Evolutionary conservation across 208 protist genomes (phyloP), one percentile per base, ranked within the genome.

Genomic region (Naegleria gruberi): DNA sequence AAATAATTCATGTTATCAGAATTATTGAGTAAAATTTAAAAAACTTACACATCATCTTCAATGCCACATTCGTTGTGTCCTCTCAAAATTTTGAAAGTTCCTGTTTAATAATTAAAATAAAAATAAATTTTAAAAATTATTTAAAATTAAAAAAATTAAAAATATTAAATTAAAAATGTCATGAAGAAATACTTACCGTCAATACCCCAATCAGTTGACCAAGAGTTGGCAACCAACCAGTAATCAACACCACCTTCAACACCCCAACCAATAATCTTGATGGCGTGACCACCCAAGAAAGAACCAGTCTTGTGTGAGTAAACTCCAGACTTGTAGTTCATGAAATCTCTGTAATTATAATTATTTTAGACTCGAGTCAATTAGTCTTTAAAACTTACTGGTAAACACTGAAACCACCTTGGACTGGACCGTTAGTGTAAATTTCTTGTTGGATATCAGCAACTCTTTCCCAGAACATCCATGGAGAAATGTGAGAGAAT

Each of bases 331-430:
- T 55, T 87, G n/a, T 87, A 87, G 19, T 30, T 34, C 6, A 87
- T 34, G 30, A 87, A 87, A 51, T 87, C 83, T 73, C 91, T 90
- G 93, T 98, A 98, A 40, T n/a, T n/a, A n/a, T n/a, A n/a, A n/a
- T n/a, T 65, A 19, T 23, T 65, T 65, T 19, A 65, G 51, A 65
- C 15, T 1, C 19, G 12, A 4, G 30, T 65, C 15, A 55, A 55
- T 55, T 55, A 15, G 46, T 55, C 46, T 55, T 55, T 55, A 5
- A 65, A 65, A 65, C 51, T 19, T 65, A 65, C 51, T 65, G 51
- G 92, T 98, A 98, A 26, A 98, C 96, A 88, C 91, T 93, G 46
- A 98, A 95, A 65, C 95, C 94, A 26, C 93, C 94, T 93, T 97
- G 95, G 82, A 98, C 95, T 37, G 96, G 96, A 41, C 96, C 96